Evolutionary conservation across 2,329 filamentous ascomycete species (phyloP).

Genomic region (Dactylellina parvicollis): DNA sequence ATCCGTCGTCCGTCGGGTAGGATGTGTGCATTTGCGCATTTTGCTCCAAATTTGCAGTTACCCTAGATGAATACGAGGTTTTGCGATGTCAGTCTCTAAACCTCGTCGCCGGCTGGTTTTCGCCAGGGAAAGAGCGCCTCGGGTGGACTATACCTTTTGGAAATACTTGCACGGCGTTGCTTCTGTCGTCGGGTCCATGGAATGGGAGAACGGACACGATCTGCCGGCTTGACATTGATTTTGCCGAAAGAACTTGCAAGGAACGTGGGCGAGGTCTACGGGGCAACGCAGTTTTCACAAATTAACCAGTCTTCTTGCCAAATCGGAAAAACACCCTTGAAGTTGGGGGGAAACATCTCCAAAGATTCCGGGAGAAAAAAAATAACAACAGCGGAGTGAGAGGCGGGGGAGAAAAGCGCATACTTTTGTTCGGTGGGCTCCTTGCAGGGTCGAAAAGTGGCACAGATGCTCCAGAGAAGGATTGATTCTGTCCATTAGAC

Average conservation of each 20-base stretch:
- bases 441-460: slow-evolving; percentile 42
- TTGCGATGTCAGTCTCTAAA: slow-evolving; percentile 51
- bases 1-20: slow-evolving; percentile 92
- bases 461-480: slow-evolving; percentile 6
- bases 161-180: slow-evolving; percentile 97
- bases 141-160: slow-evolving; percentile 76
- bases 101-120: slow-evolving; percentile 20
- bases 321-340: slow-evolving; percentile 43
- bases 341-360: slow-evolving; percentile 27
- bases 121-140: slow-evolving; percentile 34
- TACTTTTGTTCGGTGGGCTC: slow-evolving; percentile 52
- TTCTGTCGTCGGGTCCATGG: slow-evolving; percentile 82
- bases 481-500: slow-evolving; percentile 29
- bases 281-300: slow-evolving; percentile 45
- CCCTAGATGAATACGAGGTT: slow-evolving; percentile 69
- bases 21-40: slow-evolving; percentile 96
- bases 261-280: slow-evolving; percentile 92
- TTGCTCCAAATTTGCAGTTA: slow-evolving; percentile 98
- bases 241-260: slow-evolving; percentile 99
- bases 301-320: slow-evolving; percentile 38
- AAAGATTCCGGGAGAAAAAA: neutral
- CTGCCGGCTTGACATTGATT: slow-evolving; percentile 95
- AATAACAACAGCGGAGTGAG: neutral
- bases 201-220: slow-evolving; percentile 95
- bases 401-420: slow-evolving; percentile 18